Evolutionary conservation across 805 yeast species (phyloP), one percentile per base, ranked within the genome.

Genomic region (Ogataea methylovora): DNA sequence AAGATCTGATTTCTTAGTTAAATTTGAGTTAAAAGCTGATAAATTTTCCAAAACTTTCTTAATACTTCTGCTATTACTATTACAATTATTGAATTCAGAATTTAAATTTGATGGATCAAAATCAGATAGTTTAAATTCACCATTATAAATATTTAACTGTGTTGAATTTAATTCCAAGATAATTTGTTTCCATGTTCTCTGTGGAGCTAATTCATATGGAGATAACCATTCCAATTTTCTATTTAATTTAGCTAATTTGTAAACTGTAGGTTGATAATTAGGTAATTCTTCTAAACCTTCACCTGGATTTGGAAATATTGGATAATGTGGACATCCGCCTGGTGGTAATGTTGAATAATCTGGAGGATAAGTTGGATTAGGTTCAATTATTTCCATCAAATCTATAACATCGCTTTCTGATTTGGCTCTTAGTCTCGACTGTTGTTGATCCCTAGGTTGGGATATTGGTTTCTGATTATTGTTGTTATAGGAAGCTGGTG

Each of bases 111-210:
- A 15, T 16, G 16, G 7, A 7, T 17, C 33, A 12, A 5, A 23
- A n/a, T 36, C 33, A 22, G 12, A 21, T 10, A 28, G 4, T 18
- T 34, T 34, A 15, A 17, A 24, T 5, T 51, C 72, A 11, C 65
- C 61, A 13, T 56, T 47, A 53, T 82, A 84, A 35, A 88, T 61
- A 54, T 83, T 83, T 24, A 88, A 60, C 58, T 85, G 95, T 2
- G 97, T 88, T 14, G 90, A 84, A 63, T 88, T 86, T 33, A 88
- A 62, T 49, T 83, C 94, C 55, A 85, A 65, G 16, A 82, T 63
- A 29, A 70, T 69, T 28, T 69, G 63, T 44, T 67, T 70, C 97
- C 97, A 88, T 9, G 73, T 68, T 41, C 95, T 65, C 8, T 65
- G 54, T 2, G 76, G 66, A 0, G 94, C 69, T 3, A 76, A 63